Base-by-base conservation (phyloP, 495 filamentous ascomycete genomes). In the Aspergillus cristatus region DNA sequence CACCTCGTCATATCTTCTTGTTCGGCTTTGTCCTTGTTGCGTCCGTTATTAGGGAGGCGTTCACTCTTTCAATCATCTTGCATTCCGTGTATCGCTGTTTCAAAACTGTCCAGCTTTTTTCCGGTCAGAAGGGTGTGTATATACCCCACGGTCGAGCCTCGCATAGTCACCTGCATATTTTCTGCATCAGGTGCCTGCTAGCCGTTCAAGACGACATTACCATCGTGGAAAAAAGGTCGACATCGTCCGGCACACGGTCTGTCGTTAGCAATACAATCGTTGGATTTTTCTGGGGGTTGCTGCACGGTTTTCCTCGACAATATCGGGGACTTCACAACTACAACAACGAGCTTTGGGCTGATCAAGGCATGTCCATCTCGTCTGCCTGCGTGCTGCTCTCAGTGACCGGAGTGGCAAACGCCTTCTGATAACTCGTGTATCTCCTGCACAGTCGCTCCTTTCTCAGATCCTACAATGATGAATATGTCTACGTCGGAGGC, bases 331-430 rank as follows among this genome's bases (percentile, higher is more conserved):
- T 3, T 32, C 30, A 13, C 7, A 24, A 2, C 30, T 16, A 17
- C 32, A 14, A 30, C 32, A 3, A 24, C 26, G 22, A 24, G 16
- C 32, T 15, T 11, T 35, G 35, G 32, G 33, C 30, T 28, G 16
- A 38, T 39, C 38, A 54, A 64, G 60, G 58, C 54, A 67, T 67
- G 63, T 45, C 40, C 48, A 38, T 38, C 11, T 49, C 34, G 36
- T 44, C 36, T 43, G 44, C 44, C 40, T 44, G 35, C 20, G 26
- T 43, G 43, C 50, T 51, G 50, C 51, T 56, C 44, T 54, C 40
- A 28, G 41, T 49, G 26, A 41, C 40, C 34, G 47, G 50, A 50
- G 55, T 53, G 53, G 45, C 51, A 42, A 37, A 39, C 26, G 18
- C 40, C 43, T 26, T 30, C 33, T 31, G 37, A 36, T 18, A 13